Evolutionary conservation across 225 moss, liverwort and hornwort genomes (phyloP).

Genomic region (Physcomitrellopsis africana): DNA sequence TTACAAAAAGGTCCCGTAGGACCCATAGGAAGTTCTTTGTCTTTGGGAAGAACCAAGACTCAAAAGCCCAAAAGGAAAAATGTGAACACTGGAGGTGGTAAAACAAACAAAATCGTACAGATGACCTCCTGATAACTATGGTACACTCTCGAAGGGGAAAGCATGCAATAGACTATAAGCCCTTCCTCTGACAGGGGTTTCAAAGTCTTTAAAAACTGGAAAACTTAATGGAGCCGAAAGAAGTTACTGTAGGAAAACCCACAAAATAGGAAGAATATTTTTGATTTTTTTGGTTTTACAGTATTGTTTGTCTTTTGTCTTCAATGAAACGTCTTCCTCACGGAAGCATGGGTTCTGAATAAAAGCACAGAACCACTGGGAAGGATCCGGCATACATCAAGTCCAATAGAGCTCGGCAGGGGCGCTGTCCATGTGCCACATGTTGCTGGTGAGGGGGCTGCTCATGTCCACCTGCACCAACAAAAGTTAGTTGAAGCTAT

Average conservation of each 20-base stretch:
- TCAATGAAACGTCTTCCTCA: constrained; percentile 44
- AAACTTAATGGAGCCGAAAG: constrained; percentile 47
- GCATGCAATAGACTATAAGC: constrained; percentile 64
- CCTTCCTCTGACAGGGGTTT: constrained; percentile 61
- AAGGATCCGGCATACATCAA: constrained; percentile 62
- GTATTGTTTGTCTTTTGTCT: constrained; percentile 32
- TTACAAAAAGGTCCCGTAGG: constrained; percentile 52
- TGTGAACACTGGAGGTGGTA: constrained; percentile 60
- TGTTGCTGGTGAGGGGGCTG: constrained; percentile 68
- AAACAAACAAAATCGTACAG: constrained; percentile 57
- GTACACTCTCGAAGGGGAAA: constrained; percentile 86
- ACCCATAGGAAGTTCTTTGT: constrained; percentile 39
- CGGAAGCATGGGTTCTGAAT: constrained; percentile 68
- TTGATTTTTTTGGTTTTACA: constrained; percentile 48
- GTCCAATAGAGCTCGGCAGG: constrained; percentile 81
- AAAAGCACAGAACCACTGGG: constrained; percentile 72
- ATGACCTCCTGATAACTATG: constrained; percentile 82
- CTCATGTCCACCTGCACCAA: constrained; percentile 65
- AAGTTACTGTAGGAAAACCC: constrained; percentile 59
- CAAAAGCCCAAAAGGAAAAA: constrained; percentile 59
- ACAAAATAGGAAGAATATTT: constrained; percentile 48
- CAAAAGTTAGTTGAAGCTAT: constrained; percentile 17
- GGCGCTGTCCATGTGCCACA: constrained; percentile 77
- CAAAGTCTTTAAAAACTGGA: constrained; percentile 37
- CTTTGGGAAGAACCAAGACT: constrained; percentile 28